phyloP scores from a whole-genome alignment of 2,329 filamentous ascomycete genomes.

The Sporothrix euskadiensis region DNA sequence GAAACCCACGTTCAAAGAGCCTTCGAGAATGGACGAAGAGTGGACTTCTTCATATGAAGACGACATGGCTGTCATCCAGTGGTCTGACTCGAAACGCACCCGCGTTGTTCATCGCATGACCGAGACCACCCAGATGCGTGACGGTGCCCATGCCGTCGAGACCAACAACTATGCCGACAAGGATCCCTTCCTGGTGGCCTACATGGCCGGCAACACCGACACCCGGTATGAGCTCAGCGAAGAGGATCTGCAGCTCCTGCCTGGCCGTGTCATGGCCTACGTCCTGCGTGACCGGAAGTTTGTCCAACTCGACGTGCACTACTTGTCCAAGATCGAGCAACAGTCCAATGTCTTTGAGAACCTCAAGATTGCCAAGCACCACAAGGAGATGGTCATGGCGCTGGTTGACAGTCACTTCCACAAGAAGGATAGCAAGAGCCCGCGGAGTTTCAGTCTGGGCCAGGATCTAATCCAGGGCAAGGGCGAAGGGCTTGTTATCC shows the following conservation, averaged over 20 bases:
- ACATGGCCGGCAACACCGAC: slow-evolving; percentile 20
- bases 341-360: slow-evolving; percentile 30
- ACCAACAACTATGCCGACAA: slow-evolving; percentile 21
- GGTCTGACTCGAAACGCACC: slow-evolving; percentile 22
- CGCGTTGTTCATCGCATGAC: slow-evolving; percentile 17
- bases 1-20: slow-evolving; percentile 26
- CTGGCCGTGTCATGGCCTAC: slow-evolving; percentile 34
- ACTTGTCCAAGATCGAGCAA: slow-evolving; percentile 23
- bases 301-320: slow-evolving; percentile 30
- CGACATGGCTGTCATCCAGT: slow-evolving; percentile 6
- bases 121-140: slow-evolving; percentile 26
- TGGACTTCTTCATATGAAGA: slow-evolving; percentile 8
- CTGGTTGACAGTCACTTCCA: slow-evolving; percentile 32
- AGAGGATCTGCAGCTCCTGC: slow-evolving; percentile 30
- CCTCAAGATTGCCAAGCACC: slow-evolving; percentile 33
- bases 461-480: slow-evolving; percentile 50
- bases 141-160: slow-evolving; percentile 25
- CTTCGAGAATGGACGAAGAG: slow-evolving; percentile 5
- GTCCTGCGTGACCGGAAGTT: slow-evolving; percentile 36
- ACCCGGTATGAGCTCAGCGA: slow-evolving; percentile 25
- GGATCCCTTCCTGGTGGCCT: slow-evolving; percentile 19
- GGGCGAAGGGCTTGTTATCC: slow-evolving; percentile 47
- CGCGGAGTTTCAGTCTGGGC: slow-evolving; percentile 18
- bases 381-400: slow-evolving; percentile 35
- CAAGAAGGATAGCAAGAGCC: slow-evolving; percentile 27